Evolutionary conservation across 2,329 filamentous ascomycete species (phyloP), one percentile per base, ranked within the genome.

Genomic region (Triangularia verruculosa): DNA sequence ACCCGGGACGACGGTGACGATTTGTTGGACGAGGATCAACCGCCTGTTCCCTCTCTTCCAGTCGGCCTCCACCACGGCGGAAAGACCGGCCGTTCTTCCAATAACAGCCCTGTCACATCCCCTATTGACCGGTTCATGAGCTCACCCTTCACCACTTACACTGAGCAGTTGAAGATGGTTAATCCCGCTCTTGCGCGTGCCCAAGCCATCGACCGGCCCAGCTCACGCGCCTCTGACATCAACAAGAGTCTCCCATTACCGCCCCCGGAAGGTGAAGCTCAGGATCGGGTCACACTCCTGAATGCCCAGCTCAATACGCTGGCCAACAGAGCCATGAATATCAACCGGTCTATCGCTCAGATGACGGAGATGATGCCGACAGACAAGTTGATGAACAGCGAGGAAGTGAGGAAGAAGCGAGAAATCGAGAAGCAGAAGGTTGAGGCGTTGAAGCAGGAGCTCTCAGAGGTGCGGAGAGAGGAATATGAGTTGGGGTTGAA

Each of bases 401-500:
- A 86, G 8, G 84, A 89, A 57, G 87, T 91, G 32, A 69, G 83
- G 56, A 77, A 76, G 54, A 83, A 82, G 73, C 81, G 85, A 56
- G 84, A 85, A 75, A 70, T 73, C 64, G 81, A 87, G 75, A 87
- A 87, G 74, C 77, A 79, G 47, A 92, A 90, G 72, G 86, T 95
- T 0, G 85, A 88, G 67, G 82, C 79, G 22, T 79, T 93, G 59
- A 83, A 84, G 64, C 76, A 77, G 58, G 89, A 93, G 73, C 81
- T 94, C 34, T 84, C 88, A 3, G 90, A 93, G 66, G 85, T 95
- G 25, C 84, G 86, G 75, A 83, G 87, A 67, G 88, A 94, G 74
- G 89, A 93, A 75, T 89, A 94, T 72, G 90, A 95, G 62, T 77
- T 93, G 51, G 91, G 91, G 1, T 77, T 95, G 70, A 89, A 88